Evolutionary conservation across 371 early-diverging fungal species (phyloP), one percentile per base, ranked within the genome.

Genomic region (Lichtheimia ornata): DNA sequence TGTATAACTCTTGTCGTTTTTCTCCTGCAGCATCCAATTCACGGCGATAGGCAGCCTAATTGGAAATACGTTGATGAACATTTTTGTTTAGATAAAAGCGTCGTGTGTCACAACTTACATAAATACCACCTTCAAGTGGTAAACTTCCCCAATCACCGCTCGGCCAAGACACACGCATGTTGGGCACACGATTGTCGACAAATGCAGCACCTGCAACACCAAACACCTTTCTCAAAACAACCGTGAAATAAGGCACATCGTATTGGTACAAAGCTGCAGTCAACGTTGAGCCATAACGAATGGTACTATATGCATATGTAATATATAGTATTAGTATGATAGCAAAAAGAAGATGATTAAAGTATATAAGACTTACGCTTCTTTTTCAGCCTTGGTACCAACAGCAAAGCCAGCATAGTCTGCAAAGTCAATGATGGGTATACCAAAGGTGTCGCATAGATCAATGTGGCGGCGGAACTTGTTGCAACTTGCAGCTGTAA

Each of bases 131-230:
- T 59, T 79, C 80, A n/a, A 76, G 57, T 2, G 80, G 77, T 44
- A 76, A 58, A 53, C 71, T 71, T 30, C 77, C 77, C 74, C 77
- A 76, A 54, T 79, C 76, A n/a, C 70, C 75, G 51, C 70, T 65
- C 4, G 80, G 80, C 77, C 77, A 79, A 4, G 72, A 72, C 15
- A 76, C 65, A 9, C 77, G 71, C 73, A 72, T 69, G 49, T 79
- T 79, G 4, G 77, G 75, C 4, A 71, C 52, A 28, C 77, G 71
- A 43, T 76, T 74, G 50, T 74, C 77, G 15, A 79, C 77, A 64
- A 79, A 76, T 28, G 80, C 77, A n/a, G 72, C 80, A 43, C 80
- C 80, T 2, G 77, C 80, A 20, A 79, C 80, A 60, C 80, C 80
- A 71, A 79, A 79, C 5, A 76, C 74, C 58, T 74, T 76, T 28